phyloP scores from a whole-genome alignment of 139 green algal genomes.

The Nannochloris sp. region DNA sequence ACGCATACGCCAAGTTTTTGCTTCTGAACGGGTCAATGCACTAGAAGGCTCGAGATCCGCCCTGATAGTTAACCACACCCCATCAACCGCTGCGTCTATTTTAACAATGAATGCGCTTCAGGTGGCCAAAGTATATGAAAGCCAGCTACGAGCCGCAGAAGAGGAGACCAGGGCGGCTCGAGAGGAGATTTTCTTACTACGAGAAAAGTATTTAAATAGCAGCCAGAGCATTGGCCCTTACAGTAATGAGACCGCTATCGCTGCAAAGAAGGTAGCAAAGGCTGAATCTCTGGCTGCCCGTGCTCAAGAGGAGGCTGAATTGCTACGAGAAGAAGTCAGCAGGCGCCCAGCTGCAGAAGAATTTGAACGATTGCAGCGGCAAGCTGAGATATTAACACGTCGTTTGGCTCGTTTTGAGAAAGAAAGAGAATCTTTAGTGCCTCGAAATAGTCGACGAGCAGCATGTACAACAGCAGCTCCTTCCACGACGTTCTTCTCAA shows the following conservation, averaged over 20 bases:
- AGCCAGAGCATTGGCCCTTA: too few species aligned
- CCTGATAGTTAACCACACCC: too few species aligned
- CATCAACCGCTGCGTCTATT: too few species aligned
- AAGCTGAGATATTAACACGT: background rate
- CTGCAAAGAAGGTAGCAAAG: background rate
- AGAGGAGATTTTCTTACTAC: background rate
- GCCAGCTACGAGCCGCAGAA: background rate
- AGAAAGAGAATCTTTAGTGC: background rate
- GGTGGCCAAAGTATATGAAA: background rate
- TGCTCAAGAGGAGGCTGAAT: background rate
- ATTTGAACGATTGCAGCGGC: background rate
- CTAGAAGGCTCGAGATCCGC: too few species aligned
- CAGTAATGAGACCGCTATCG: background rate
- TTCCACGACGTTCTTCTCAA: background rate
- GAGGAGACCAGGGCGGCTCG: background rate
- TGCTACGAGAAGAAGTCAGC: background rate
- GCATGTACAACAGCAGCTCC: too few species aligned
- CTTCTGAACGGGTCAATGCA: too few species aligned
- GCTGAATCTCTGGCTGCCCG: background rate
- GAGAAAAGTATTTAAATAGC: too few species aligned
- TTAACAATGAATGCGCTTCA: too few species aligned
- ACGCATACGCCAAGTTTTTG: too few species aligned
- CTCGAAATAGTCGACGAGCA: background rate
- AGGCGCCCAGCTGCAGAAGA: slow-evolving; percentile 2
- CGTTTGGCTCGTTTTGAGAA: background rate